phyloP scores from a whole-genome alignment of 129 eudicot genomes.

The Artemisia argyi region DNA sequence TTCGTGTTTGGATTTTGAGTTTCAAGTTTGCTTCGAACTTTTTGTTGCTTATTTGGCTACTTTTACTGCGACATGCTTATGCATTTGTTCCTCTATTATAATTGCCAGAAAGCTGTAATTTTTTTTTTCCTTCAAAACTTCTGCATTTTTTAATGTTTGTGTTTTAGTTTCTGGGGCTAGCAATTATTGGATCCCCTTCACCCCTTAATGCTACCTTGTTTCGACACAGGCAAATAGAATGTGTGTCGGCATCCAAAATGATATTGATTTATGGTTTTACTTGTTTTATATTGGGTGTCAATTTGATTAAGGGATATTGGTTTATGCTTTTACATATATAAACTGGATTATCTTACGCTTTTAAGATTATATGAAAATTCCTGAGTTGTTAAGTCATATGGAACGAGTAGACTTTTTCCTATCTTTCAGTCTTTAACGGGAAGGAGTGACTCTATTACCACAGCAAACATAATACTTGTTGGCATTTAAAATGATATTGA shows the following conservation, averaged over 20 bases:
- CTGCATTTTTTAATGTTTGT: background rate
- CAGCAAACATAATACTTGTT: background rate
- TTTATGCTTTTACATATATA: background rate
- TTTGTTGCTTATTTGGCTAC: background rate
- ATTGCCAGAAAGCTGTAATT: background rate
- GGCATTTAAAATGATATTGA: background rate
- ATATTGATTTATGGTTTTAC: slow-evolving; percentile 7
- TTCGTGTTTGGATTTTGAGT: background rate
- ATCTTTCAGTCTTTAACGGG: background rate
- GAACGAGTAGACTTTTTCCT: background rate
- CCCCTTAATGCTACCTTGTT: background rate
- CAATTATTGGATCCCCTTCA: background rate
- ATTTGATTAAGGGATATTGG: background rate
- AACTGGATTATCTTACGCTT: background rate
- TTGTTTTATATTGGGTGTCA: background rate
- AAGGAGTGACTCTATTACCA: no score
- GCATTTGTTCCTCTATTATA: background rate
- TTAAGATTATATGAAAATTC: background rate
- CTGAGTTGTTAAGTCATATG: background rate
- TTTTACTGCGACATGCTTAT: background rate
- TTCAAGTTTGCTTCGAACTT: background rate
- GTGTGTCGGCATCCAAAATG: background rate
- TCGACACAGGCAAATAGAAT: background rate
- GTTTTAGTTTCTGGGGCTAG: background rate
- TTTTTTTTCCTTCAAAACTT: background rate